Evolutionary conservation across 2,329 filamentous ascomycete species (phyloP).

Genomic region (Fusarium anguioides): DNA sequence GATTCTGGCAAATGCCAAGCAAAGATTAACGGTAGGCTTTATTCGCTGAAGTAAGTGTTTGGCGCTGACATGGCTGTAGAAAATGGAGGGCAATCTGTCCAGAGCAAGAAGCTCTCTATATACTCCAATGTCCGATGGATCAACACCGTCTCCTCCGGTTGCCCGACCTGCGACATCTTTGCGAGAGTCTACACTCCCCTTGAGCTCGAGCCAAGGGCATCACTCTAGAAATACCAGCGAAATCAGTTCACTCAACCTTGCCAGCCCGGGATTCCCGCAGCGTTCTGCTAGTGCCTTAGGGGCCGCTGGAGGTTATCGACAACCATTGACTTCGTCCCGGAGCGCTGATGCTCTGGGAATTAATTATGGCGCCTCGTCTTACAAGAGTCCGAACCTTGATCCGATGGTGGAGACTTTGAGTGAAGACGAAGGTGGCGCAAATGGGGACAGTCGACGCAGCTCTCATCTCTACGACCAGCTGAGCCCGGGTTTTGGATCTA

Average conservation of each 20-base stretch:
- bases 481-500: conserved; percentile 59
- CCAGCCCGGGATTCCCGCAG: conserved; percentile 54
- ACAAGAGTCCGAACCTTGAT: conserved; percentile 56
- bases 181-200: conserved; percentile 32
- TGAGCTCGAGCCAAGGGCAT: conserved; percentile 41
- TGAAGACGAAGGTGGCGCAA: conserved; percentile 60
- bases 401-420: conserved; percentile 62
- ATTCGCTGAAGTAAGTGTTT: background rate
- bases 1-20: conserved; percentile 93
- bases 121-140: conserved; percentile 58
- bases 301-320: conserved; percentile 68
- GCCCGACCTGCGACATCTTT: conserved; percentile 45
- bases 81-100: conserved; percentile 91
- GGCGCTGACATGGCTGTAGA: conserved; percentile 60
- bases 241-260: conserved; percentile 44
- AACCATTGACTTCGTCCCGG: conserved; percentile 57
- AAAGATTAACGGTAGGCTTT: conserved; percentile 79
- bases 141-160: conserved; percentile 64
- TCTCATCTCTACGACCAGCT: conserved; percentile 50
- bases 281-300: conserved; percentile 74
- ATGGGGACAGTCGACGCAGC: conserved; percentile 36
- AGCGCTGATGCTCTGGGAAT: conserved; percentile 56
- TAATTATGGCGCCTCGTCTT: conserved; percentile 46
- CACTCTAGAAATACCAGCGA: conserved; percentile 51
- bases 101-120: conserved; percentile 78